Percentiles rank a stretch among this genome's conserved stretches.
Conservation (phyloP, 176 grass and related monocot species). For the Triticum dicoccoides region DNA sequence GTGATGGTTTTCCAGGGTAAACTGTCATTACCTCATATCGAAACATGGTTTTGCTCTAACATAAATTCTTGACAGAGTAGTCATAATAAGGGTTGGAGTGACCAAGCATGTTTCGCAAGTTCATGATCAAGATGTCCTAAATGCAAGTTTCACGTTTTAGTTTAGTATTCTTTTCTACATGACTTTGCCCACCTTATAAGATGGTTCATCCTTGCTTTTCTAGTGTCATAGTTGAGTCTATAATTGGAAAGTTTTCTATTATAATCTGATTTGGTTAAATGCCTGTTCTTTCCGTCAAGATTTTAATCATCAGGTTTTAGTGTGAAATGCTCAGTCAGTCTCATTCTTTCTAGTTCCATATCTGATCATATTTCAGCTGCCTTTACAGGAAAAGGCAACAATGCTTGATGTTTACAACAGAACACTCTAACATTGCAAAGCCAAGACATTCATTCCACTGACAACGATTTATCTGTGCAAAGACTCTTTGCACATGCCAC, state of each 20-base stretch:
- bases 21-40: background rate
- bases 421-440: constrained; percentile 46
- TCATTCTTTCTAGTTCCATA: constrained; percentile 15
- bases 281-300: background rate
- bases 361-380: constrained; percentile 43
- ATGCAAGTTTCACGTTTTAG: background rate
- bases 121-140: constrained; percentile 8
- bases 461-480: constrained; percentile 34
- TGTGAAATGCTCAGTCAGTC: background rate
- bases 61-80: constrained; percentile 14
- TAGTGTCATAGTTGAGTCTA: constrained; percentile 17
- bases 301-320: constrained; percentile 7
- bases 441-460: constrained; percentile 35
- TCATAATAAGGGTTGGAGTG: background rate
- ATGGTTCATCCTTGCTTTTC: background rate
- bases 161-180: background rate
- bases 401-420: constrained; percentile 73
- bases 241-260: constrained; percentile 10
- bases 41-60: background rate
- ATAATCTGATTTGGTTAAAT: constrained; percentile 26
- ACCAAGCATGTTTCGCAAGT: constrained; percentile 12
- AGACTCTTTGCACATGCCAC: constrained; percentile 25
- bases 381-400: constrained; percentile 71
- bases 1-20: background rate
- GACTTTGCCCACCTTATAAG: background rate